Evolutionary conservation across 1,139 yeast genomes (phyloP), one percentile per base, ranked within the genome.

Genomic region (Pichia sp.): DNA sequence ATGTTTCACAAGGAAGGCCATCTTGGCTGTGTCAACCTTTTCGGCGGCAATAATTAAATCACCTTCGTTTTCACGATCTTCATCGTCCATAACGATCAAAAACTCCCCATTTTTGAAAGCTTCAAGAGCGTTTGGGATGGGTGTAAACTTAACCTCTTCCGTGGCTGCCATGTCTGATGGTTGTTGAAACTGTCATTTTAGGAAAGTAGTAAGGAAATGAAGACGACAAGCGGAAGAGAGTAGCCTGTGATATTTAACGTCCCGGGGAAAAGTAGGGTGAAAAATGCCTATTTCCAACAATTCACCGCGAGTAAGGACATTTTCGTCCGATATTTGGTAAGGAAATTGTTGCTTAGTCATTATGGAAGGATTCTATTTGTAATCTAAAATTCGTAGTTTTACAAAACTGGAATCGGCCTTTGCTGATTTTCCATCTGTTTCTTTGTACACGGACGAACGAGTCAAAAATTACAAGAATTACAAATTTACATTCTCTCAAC

Each of bases 31-130:
- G 41, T 96, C 87, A 60, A 83, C 75, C 53, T 75, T 75, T 61
- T 86, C 84, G 30, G 97, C 99, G 22, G 99, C 95, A 52, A 88
- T 84, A 62, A 95, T 90, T 66, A 95, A 76, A 68, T 95, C 99
- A 48, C 99, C 99, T 74, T 95, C 99, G 68, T 95, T 95, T 70
- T 95, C 99, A 63, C 99, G 84, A 64, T 79, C 79, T 68, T 89
- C 98, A 66, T 93, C 96, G 68, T 95, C 99, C 86, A 95, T 87
- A 28, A 95, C 99, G 50, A 95, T 80, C 49, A 95, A 75, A 64
- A 93, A 91, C 69, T 90, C 93, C 50, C 98, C 98, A 54, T 84
- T 79, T 64, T 82, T 82, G 74, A 84, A 87, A 3, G 90, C 95
- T 62, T 83, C 83, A 28, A 90, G 70, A 36, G 96, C 96, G 53